These are phyloP conservation scores for Cystobasidium slooffiae DNA, from an alignment of 1,284 basidiomycete species.

Conservation along the genomic window DNA sequence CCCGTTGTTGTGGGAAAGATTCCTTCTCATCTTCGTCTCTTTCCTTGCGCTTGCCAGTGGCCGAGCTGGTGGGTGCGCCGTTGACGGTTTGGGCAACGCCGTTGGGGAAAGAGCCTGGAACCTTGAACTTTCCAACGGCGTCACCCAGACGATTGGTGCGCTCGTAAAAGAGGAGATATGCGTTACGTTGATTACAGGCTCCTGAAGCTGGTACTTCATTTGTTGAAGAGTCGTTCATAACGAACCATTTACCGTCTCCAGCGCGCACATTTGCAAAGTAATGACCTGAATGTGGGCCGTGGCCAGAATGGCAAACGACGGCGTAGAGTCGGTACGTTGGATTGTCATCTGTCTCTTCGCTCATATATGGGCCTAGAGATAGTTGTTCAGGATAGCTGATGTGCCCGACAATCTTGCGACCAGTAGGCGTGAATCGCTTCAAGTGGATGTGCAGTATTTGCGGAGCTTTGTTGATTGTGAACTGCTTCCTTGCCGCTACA, in stretches of 20 bases:
- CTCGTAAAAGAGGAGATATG: conserved; percentile 92
- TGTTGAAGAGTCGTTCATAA: conserved; percentile 92
- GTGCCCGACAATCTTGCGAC: conserved; percentile 78
- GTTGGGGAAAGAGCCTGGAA: not conserved
- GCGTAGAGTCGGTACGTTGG: conserved; percentile 87
- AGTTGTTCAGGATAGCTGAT: conserved; percentile 80
- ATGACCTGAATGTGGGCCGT: conserved; percentile 92
- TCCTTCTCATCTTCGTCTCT: conserved; percentile 25
- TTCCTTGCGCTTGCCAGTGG: conserved; percentile 38
- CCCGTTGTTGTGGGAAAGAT: conserved; percentile 25
- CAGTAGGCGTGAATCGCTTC: conserved; percentile 90
- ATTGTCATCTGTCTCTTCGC: conserved; percentile 61
- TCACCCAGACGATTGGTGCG: conserved; percentile 55
- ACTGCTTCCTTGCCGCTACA: conserved; percentile 84
- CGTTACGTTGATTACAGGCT: conserved; percentile 69
- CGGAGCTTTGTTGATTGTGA: conserved; percentile 86
- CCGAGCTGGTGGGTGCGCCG: not conserved
- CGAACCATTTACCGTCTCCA: conserved; percentile 75
- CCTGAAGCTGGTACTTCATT: conserved; percentile 59
- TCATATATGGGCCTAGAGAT: conserved; percentile 81
- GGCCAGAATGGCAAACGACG: conserved; percentile 89
- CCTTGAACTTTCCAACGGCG: conserved; percentile 20
- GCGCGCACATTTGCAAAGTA: conserved; percentile 87
- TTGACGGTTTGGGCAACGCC: not conserved
- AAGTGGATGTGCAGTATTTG: conserved; percentile 92